Conservation (phyloP, 2,329 filamentous ascomycete species). For the Rutstroemia sp. region DNA sequence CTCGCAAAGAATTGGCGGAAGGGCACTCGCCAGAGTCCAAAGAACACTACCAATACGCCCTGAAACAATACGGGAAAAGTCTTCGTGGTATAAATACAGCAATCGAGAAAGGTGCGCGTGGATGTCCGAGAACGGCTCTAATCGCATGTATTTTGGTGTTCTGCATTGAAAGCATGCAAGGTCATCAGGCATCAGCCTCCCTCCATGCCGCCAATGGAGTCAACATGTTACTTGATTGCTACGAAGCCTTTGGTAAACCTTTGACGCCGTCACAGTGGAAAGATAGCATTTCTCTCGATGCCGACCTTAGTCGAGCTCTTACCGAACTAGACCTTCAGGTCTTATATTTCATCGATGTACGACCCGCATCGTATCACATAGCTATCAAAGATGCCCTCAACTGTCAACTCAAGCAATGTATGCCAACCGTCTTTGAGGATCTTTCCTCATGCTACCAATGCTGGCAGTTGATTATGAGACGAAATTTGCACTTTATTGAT, state of each 20-base stretch:
- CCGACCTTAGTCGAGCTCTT: background rate
- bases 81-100: conserved; percentile 4
- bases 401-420: background rate
- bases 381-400: background rate
- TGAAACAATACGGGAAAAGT: conserved; percentile 7
- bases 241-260: background rate
- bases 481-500: conserved; percentile 10
- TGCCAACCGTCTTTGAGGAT: background rate
- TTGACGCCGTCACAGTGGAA: background rate
- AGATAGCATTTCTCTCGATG: background rate
- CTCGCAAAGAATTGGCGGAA: background rate
- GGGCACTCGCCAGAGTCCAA: background rate
- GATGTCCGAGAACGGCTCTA: conserved; percentile 4
- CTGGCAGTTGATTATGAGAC: conserved; percentile 10
- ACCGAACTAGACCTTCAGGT: conserved; percentile 8
- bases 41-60: conserved; percentile 5
- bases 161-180: conserved; percentile 11
- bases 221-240: background rate
- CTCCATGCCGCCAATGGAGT: conserved; percentile 4
- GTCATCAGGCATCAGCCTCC: conserved; percentile 9
- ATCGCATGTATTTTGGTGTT: conserved; percentile 10
- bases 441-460: conserved; percentile 5
- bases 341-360: conserved; percentile 4
- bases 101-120: background rate
- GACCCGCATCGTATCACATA: background rate